Conservation (phyloP, 2,329 filamentous ascomycete species). For the Fusarium neocosmosporiellum region DNA sequence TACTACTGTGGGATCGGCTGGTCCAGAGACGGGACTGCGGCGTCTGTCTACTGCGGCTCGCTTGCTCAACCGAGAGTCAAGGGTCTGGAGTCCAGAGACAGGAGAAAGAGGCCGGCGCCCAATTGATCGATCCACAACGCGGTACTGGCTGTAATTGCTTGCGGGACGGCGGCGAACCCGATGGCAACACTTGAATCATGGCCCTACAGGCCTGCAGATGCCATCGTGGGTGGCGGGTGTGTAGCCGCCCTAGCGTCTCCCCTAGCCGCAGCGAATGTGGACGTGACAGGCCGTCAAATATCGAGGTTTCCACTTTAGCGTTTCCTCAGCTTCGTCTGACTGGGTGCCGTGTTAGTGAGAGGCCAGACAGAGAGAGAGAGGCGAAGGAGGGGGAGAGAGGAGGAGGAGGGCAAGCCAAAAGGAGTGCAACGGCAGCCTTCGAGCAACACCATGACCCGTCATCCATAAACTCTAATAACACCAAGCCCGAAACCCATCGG, state of each 20-base stretch:
- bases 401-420: conserved; percentile 22
- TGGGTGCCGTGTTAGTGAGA: not conserved
- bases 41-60: not conserved
- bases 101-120: conserved; percentile 3
- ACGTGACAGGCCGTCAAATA: conserved; percentile 43
- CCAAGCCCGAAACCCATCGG: conserved; percentile 43
- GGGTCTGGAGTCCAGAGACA: not conserved
- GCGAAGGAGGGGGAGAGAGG: not conserved
- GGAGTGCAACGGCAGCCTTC: conserved; percentile 27
- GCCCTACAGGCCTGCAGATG: conserved; percentile 35
- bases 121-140: conserved; percentile 22
- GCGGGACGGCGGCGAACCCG: conserved; percentile 34
- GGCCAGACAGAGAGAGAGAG: not conserved
- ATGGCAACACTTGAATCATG: conserved; percentile 37
- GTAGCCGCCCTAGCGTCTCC: conserved; percentile 44
- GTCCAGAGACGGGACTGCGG: conserved; percentile 9
- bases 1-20: conserved; percentile 8
- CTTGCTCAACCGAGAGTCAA: not conserved
- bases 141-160: conserved; percentile 38
- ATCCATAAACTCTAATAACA: conserved; percentile 41
- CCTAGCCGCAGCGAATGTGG: conserved; percentile 39
- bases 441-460: conserved; percentile 28
- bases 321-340: conserved; percentile 27
- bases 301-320: conserved; percentile 29
- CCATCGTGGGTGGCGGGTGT: conserved; percentile 43